Evolutionary conservation across 2,329 filamentous ascomycete species (phyloP), one percentile per base, ranked within the genome.

Genomic region (Ophioceras dolichostomum): DNA sequence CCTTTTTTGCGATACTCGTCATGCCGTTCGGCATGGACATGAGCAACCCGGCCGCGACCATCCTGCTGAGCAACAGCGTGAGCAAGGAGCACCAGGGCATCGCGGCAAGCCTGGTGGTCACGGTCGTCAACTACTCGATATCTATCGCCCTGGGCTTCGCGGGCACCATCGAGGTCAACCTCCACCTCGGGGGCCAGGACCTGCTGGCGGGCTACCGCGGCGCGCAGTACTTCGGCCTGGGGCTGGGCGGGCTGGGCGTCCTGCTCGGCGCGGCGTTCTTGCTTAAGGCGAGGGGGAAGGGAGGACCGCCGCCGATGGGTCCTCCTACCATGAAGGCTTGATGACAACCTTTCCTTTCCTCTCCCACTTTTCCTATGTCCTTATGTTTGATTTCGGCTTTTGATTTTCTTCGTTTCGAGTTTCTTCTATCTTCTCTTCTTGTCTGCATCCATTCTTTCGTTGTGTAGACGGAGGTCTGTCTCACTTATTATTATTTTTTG

Each of bases 81-180:
- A 50, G 58, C 10, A 59, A 56, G 38, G 54, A 62, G 30, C 58
- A 70, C 39, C 63, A 68, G 46, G 64, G 65, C 4, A 59, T 67
- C 10, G 65, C 56, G 0, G 63, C 61, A 9, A 72, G 65, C 14
- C 51, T 83, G 5, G 71, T 81, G 22, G 75, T 68, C 40, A 81
- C 76, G 0, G 62, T 79, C 10, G 70, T 83, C 42, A 82, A 84
- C 52, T 84, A 83, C 49, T 70, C 68, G 40, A 81, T 83, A 24
- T 74, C 73, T 1, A 53, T 83, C 3, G 76, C 73, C 0, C 60
- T 84, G 0, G 79, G 78, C 0, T 67, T 84, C 32, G 77, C 77
- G 0, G 77, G 76, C 0, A 81, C 75, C 0, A 67, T 81, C 3
- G 75, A 82, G 47, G 54, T 57, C 0, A 55, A 60, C 5, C 49